Percentiles rank a stretch among this genome's conserved stretches.
These are phyloP conservation scores for Pyrenophora teres DNA, from an alignment of 2,329 filamentous ascomycete genomes.

Conservation along the genomic window DNA sequence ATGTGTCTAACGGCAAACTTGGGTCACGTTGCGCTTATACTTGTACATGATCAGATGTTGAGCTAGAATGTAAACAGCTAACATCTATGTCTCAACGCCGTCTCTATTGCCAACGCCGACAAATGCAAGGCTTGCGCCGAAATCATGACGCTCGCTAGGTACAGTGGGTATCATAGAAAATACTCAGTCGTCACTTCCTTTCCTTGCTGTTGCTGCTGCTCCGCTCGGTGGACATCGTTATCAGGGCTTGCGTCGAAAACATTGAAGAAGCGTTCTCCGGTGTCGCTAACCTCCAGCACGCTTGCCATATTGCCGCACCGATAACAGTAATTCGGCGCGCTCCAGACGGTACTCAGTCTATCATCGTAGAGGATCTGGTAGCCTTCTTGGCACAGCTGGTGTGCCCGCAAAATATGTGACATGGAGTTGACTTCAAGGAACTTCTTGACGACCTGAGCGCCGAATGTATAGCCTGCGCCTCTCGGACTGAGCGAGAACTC, in stretches of 20 bases:
- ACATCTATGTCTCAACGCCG: slow-evolving; percentile 12
- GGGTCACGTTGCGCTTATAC: background rate
- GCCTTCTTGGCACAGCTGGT: slow-evolving; percentile 97
- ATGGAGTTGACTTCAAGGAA: slow-evolving; percentile 97
- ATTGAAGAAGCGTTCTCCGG: slow-evolving; percentile 93
- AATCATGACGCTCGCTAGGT: slow-evolving; percentile 18
- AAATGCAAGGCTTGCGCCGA: slow-evolving; percentile 16
- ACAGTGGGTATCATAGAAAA: slow-evolving; percentile 60
- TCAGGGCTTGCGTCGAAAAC: slow-evolving; percentile 97
- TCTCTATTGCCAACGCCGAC: slow-evolving; percentile 17
- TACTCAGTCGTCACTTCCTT: slow-evolving; percentile 73
- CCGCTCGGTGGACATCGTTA: slow-evolving; percentile 83
- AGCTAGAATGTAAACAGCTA: slow-evolving; percentile 15
- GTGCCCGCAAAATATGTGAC: slow-evolving; percentile 96
- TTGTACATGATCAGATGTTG: slow-evolving; percentile 3
- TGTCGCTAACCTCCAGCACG: slow-evolving; percentile 93
- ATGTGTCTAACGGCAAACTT: background rate
- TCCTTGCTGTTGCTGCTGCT: slow-evolving; percentile 76
- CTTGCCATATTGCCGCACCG: slow-evolving; percentile 96
- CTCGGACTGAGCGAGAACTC: slow-evolving; percentile 94
- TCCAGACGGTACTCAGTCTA: slow-evolving; percentile 94
- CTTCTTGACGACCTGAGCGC: slow-evolving; percentile 96
- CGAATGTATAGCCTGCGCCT: slow-evolving; percentile 96
- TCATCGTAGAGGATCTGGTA: slow-evolving; percentile 98
- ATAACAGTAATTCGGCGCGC: slow-evolving; percentile 78